Evolutionary conservation across 257 asterid species (phyloP).

Genomic region (Nicotiana paniculata): DNA sequence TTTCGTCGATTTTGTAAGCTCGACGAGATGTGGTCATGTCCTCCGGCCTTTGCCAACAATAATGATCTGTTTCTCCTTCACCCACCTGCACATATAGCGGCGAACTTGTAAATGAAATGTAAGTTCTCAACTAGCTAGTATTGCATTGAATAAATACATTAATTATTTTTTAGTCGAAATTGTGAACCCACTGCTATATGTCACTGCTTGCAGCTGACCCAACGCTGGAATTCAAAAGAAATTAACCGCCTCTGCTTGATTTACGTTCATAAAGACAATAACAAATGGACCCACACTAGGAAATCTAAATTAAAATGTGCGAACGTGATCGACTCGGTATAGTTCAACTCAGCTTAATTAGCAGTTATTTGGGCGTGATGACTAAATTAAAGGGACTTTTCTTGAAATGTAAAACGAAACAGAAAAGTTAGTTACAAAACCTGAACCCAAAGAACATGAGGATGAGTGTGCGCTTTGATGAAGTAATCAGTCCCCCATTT

Average conservation of each 20-base stretch:
- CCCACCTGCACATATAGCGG: slow-evolving; percentile 36
- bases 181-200: neutral
- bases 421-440: slow-evolving; percentile 16
- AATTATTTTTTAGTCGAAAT: too few species aligned
- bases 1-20: slow-evolving; percentile 54
- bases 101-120: neutral
- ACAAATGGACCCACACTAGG: slow-evolving; percentile 27
- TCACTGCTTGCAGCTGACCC: neutral
- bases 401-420: too few species aligned
- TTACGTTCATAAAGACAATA: neutral
- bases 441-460: slow-evolving; percentile 86
- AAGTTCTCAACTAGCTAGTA: neutral
- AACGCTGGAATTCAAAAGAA: neutral
- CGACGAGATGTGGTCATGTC: slow-evolving; percentile 71
- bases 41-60: slow-evolving; percentile 75
- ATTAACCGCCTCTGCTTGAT: neutral
- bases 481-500: slow-evolving; percentile 96
- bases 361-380: slow-evolving; percentile 23
- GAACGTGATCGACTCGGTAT: neutral
- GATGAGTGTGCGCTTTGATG: slow-evolving; percentile 82
- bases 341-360: neutral
- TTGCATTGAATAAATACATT: too few species aligned
- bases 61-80: slow-evolving; percentile 70
- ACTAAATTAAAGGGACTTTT: slow-evolving; percentile 14
- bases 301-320: neutral